Evolutionary conservation across 139 green algal species (phyloP).

Genomic region (Asterochloris sp.): DNA sequence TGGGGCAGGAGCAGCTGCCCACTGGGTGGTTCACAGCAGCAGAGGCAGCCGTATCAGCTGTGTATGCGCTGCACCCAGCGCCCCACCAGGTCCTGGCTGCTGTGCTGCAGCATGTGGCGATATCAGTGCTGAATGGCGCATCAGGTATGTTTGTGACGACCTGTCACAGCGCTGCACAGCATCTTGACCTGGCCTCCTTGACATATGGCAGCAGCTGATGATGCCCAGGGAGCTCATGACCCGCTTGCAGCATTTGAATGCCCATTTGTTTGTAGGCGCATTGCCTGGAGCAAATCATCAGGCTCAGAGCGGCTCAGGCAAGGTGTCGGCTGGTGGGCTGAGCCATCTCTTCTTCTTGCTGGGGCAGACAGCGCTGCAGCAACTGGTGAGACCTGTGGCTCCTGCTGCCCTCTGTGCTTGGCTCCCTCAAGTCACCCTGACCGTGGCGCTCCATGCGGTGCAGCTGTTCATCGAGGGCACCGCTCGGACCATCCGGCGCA

Average conservation of each 20-base stretch:
- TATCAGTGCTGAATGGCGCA: not conserved
- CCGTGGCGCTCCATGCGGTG: not conserved
- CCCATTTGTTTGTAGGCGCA: not conserved
- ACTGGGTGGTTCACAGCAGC: slow-evolving; percentile 65
- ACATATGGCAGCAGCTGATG: too few relatives aligned
- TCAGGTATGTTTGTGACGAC: too few relatives aligned
- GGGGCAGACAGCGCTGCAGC: slow-evolving; percentile 73
- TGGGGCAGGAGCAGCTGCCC: slow-evolving; percentile 41
- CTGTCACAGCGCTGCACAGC: too few relatives aligned
- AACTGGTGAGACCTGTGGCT: slow-evolving; percentile 50
- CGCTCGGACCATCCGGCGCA: slow-evolving; percentile 51
- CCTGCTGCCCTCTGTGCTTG: not conserved
- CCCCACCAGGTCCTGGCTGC: slow-evolving; percentile 53
- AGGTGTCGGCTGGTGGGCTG: slow-evolving; percentile 26
- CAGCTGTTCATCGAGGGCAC: slow-evolving; percentile 62
- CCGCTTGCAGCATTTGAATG: too few relatives aligned
- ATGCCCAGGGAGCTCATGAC: too few relatives aligned
- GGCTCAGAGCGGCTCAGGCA: not conserved
- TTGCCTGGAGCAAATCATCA: not conserved
- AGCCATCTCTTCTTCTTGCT: slow-evolving; percentile 72
- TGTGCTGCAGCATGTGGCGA: slow-evolving; percentile 37
- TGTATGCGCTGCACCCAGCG: slow-evolving; percentile 78
- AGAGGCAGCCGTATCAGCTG: slow-evolving; percentile 65
- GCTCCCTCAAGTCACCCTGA: not conserved
- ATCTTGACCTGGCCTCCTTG: too few relatives aligned